Conservation (phyloP, 148 eudicot genomes). For the Vaccinium darrowii region DNA sequence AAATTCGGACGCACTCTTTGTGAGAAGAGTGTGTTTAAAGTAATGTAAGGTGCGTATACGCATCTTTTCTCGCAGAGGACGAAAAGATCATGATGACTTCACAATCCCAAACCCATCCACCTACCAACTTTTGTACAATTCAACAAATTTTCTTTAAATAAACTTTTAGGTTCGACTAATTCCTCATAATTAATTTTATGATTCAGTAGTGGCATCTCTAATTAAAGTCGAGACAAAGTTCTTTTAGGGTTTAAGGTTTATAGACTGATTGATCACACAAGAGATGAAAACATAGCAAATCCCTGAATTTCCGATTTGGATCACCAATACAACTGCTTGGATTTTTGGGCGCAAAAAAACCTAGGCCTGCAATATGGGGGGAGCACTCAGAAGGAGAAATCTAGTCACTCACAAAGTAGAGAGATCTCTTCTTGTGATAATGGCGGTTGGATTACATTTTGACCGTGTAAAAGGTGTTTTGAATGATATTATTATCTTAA, state of each 20-base stretch:
- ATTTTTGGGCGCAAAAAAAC: not conserved
- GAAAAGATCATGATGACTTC: no score
- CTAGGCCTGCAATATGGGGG: not conserved
- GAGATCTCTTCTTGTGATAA: slow-evolving; percentile 4
- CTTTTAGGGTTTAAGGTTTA: not conserved
- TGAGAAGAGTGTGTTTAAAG: no score
- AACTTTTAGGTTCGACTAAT: not conserved
- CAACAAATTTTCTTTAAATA: no score
- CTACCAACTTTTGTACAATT: no score
- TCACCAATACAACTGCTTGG: not conserved
- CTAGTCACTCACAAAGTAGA: not conserved
- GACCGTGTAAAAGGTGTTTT: not conserved
- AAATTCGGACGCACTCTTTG: no score
- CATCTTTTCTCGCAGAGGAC: no score
- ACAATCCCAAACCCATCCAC: no score
- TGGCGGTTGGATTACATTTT: slow-evolving; percentile 9
- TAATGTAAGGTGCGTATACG: no score
- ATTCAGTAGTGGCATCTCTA: not conserved
- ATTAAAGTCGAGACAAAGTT: not conserved
- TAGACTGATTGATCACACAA: not conserved
- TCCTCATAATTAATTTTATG: no score
- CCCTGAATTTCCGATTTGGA: not conserved
- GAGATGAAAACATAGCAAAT: not conserved
- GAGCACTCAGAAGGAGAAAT: not conserved
- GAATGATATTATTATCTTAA: not conserved